Evolutionary conservation across 2,329 filamentous ascomycete species (phyloP).

Genomic region (Diaporthe sp.): DNA sequence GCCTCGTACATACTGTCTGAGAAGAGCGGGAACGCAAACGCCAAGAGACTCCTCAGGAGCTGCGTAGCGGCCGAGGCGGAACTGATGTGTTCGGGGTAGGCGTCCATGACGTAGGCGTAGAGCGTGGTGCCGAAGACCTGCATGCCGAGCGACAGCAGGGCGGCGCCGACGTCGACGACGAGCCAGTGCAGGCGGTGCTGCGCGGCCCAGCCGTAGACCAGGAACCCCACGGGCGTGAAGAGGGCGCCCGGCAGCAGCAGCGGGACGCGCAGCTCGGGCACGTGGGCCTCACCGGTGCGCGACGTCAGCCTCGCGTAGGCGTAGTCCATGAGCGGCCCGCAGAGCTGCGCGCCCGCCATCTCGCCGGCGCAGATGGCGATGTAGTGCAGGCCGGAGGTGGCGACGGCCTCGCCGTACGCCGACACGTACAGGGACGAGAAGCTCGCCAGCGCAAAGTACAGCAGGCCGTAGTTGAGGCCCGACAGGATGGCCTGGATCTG

Average conservation of each 20-base stretch:
- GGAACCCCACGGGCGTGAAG: slow-evolving; percentile 54
- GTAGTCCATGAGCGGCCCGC: slow-evolving; percentile 59
- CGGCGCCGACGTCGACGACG: slow-evolving; percentile 54
- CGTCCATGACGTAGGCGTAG: slow-evolving; percentile 58
- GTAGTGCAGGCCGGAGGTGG: slow-evolving; percentile 75
- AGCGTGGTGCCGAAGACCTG: slow-evolving; percentile 32
- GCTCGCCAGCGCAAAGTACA: slow-evolving; percentile 75
- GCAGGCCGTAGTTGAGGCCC: slow-evolving; percentile 72
- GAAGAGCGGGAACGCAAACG: slow-evolving; percentile 65
- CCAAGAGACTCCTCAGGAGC: slow-evolving; percentile 60
- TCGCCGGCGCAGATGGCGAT: slow-evolving; percentile 75
- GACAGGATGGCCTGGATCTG: slow-evolving; percentile 68
- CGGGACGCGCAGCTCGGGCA: slow-evolving; percentile 64
- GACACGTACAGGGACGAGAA: slow-evolving; percentile 68
- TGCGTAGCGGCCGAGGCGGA: slow-evolving; percentile 62
- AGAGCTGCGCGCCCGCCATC: slow-evolving; percentile 66
- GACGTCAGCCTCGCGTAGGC: slow-evolving; percentile 52
- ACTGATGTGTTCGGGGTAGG: slow-evolving; percentile 61
- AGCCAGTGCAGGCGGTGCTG: slow-evolving; percentile 54
- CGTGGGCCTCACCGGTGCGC: slow-evolving; percentile 41
- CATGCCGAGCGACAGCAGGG: slow-evolving; percentile 50
- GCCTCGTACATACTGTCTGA: slow-evolving; percentile 56
- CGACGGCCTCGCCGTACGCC: slow-evolving; percentile 67
- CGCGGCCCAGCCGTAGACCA: slow-evolving; percentile 61
- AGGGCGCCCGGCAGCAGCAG: slow-evolving; percentile 62